Conservation (phyloP, 176 grass and related monocot genomes). For the Oryza meyeriana region DNA sequence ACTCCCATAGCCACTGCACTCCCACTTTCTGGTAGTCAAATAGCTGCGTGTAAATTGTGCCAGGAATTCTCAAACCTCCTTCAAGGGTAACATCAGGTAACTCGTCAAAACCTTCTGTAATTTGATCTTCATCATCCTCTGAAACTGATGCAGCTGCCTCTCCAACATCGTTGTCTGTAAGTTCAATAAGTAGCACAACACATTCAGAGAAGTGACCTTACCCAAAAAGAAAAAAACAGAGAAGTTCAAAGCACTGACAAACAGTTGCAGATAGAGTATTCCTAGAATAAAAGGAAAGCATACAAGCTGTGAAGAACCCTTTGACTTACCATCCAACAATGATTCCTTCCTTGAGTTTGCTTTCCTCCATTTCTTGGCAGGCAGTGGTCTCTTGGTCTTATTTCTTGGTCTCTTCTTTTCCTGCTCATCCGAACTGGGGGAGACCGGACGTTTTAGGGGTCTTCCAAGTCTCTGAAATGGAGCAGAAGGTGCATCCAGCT, state of each 20-base stretch:
- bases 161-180: constrained; percentile 52
- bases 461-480: constrained; percentile 77
- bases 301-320: neutral
- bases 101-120: constrained; percentile 34
- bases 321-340: constrained; percentile 34
- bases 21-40: constrained; percentile 99
- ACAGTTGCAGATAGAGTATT: constrained; percentile 12
- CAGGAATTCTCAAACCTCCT: constrained; percentile 83
- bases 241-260: neutral
- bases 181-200: constrained; percentile 18
- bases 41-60: constrained; percentile 53
- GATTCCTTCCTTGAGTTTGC: constrained; percentile 41
- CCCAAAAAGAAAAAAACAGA: too few relatives aligned
- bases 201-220: neutral
- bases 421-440: constrained; percentile 43
- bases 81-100: constrained; percentile 59
- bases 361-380: constrained; percentile 83
- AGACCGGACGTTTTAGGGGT: constrained; percentile 52
- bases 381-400: constrained; percentile 64
- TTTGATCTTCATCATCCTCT: constrained; percentile 64
- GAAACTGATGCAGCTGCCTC: constrained; percentile 28
- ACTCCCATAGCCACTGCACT: constrained; percentile 97
- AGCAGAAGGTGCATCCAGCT: constrained; percentile 71
- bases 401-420: constrained; percentile 50
- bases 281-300: constrained; percentile 6